Conservation (phyloP, 257 asterid species). For the Lycium barbarum region DNA sequence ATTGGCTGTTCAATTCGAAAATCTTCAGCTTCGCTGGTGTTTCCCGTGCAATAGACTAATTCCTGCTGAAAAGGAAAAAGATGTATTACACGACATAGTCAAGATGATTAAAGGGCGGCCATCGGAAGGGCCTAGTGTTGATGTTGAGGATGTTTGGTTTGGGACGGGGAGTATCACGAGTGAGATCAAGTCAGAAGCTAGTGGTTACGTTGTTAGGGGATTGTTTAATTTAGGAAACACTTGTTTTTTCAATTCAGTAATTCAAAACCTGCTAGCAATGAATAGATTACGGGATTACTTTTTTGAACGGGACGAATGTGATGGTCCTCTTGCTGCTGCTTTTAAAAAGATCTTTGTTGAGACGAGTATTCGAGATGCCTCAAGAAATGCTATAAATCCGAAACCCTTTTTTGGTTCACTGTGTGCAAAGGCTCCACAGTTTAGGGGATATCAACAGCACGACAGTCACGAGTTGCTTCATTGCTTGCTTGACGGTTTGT, state of each 20-base stretch:
- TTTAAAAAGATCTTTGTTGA: conserved; percentile 72
- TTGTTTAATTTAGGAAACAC: conserved; percentile 92
- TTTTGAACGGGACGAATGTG: conserved; percentile 59
- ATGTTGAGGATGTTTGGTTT: conserved; percentile 82
- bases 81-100: conserved; percentile 59
- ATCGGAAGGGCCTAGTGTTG: conserved; percentile 49
- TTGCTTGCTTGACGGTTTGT: conserved; percentile 82
- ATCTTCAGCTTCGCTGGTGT: conserved; percentile 79
- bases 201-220: conserved; percentile 64
- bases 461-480: conserved; percentile 96
- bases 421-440: conserved; percentile 84
- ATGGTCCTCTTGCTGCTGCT: conserved; percentile 72
- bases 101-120: conserved; percentile 61
- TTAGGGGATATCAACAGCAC: conserved; percentile 91
- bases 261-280: conserved; percentile 82
- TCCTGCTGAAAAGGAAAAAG: conserved; percentile 53
- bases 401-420: conserved; percentile 71
- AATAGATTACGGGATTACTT: conserved; percentile 59
- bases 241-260: conserved; percentile 86
- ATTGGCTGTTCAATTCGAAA: conserved; percentile 66
- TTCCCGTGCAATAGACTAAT: conserved; percentile 64
- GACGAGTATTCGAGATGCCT: conserved; percentile 51
- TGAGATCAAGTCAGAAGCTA: conserved; percentile 52
- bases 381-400: conserved; percentile 67
- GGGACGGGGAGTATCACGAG: conserved; percentile 62